A percentile compares a stretch with the other conserved stretches of the same genome.
phyloP scores from a whole-genome alignment of 2,329 filamentous ascomycete genomes.

The Tolypocladium ovalisporum region DNA sequence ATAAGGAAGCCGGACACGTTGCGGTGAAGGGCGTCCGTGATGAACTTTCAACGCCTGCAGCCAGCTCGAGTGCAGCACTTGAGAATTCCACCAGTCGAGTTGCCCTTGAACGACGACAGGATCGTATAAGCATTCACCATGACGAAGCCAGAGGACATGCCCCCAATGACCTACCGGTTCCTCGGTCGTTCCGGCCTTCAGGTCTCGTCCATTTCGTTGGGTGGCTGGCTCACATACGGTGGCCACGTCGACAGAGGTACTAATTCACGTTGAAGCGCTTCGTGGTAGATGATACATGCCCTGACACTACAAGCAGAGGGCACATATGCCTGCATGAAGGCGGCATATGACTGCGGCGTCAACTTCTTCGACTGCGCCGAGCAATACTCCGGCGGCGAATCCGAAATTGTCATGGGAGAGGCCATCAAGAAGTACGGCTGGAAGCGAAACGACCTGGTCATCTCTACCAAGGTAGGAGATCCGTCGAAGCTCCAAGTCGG shows the following conservation, averaged over 20 bases:
- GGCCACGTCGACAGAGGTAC: conserved; percentile 58
- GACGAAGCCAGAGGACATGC: conserved; percentile 30
- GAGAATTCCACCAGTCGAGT: background rate
- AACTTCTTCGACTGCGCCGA: conserved; percentile 56
- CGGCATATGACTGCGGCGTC: conserved; percentile 47
- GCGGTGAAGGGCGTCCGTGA: background rate
- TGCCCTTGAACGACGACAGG: background rate
- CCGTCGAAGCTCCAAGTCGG: background rate
- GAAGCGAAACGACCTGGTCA: conserved; percentile 50
- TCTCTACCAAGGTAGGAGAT: conserved; percentile 43
- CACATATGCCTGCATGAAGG: conserved; percentile 49
- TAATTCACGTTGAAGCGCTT: conserved; percentile 4
- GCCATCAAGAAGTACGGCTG: conserved; percentile 49
- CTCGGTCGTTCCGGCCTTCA: conserved; percentile 62
- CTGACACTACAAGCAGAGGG: conserved; percentile 17
- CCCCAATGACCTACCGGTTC: conserved; percentile 59
- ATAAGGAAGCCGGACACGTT: background rate
- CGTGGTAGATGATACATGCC: background rate
- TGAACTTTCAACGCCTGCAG: background rate
- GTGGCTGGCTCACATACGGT: conserved; percentile 65
- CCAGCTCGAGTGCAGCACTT: background rate
- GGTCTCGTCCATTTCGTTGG: conserved; percentile 62
- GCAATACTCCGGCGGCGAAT: conserved; percentile 46
- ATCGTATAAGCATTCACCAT: conserved; percentile 15
- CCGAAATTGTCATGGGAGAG: conserved; percentile 51